A percentile compares a stretch with the other conserved stretches of the same genome.
These are phyloP conservation scores for Camelina neglecta DNA, from an alignment of 345 rosid genomes.

Conservation along the genomic window DNA sequence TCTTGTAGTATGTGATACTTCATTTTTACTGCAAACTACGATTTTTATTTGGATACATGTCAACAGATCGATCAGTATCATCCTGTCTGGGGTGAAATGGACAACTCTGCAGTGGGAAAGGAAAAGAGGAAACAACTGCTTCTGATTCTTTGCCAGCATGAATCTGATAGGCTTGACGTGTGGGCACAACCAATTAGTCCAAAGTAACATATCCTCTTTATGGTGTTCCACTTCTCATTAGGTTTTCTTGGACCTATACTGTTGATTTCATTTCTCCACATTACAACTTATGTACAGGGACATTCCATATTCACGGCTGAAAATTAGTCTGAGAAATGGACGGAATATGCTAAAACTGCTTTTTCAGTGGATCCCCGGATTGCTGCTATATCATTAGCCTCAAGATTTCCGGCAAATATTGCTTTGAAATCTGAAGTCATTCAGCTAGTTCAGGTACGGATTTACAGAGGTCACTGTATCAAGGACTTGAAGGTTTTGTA, in stretches of 20 bases:
- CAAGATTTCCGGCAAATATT: slow-evolving; percentile 73
- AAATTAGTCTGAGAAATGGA: slow-evolving; percentile 74
- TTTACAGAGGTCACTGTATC: neutral
- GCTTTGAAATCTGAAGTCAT: slow-evolving; percentile 71
- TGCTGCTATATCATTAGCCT: slow-evolving; percentile 76
- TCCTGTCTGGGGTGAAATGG: neutral
- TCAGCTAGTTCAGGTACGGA: slow-evolving; percentile 76
- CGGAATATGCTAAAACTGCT: slow-evolving; percentile 74
- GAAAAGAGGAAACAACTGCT: neutral
- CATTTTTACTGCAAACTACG: neutral
- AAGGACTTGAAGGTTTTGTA: neutral
- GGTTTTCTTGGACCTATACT: neutral
- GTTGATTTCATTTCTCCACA: slow-evolving; percentile 15
- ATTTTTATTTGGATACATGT: neutral
- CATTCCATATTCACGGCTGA: slow-evolving; percentile 52
- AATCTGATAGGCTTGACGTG: neutral
- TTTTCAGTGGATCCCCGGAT: slow-evolving; percentile 88
- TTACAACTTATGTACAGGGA: slow-evolving; percentile 57
- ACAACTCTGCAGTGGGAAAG: neutral
- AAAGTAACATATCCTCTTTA: neutral
- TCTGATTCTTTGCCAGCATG: neutral
- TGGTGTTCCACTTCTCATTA: neutral
- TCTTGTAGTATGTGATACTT: neutral
- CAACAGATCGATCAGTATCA: slow-evolving; percentile 12
- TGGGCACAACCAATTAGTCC: neutral